phyloP scores from a whole-genome alignment of 1,139 yeast species.

The Geotrichum phurueaensis region DNA sequence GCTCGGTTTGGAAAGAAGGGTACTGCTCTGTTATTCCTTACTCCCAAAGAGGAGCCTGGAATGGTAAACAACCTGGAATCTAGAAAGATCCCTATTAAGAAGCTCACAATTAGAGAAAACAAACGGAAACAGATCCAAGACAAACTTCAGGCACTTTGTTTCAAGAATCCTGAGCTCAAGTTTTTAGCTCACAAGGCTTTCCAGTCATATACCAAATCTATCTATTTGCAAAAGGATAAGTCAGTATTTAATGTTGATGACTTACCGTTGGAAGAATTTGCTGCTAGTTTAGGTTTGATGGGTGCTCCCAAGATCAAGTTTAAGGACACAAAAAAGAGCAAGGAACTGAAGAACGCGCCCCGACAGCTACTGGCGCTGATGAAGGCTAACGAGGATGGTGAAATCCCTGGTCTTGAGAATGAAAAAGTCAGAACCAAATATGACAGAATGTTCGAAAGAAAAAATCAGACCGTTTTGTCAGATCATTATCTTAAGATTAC shows the following conservation, averaged over 20 bases:
- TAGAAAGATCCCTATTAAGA: constrained; percentile 63
- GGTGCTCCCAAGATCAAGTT: constrained; percentile 93
- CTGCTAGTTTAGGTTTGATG: constrained; percentile 84
- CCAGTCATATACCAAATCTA: constrained; percentile 79
- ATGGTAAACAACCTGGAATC: constrained; percentile 59
- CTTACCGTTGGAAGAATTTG: constrained; percentile 75
- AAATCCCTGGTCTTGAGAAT: constrained; percentile 23
- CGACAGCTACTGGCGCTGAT: constrained; percentile 57
- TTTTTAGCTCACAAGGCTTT: constrained; percentile 95
- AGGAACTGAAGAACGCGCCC: constrained; percentile 77
- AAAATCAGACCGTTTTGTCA: constrained; percentile 86
- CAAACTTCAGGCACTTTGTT: constrained; percentile 83
- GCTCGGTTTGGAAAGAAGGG: constrained; percentile 93
- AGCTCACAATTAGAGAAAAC: constrained; percentile 67
- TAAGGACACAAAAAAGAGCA: constrained; percentile 46
- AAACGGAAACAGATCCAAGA: constrained; percentile 75
- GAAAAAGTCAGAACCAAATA: constrained; percentile 67
- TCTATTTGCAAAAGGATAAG: constrained; percentile 74
- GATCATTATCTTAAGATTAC: constrained; percentile 73
- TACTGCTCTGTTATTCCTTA: constrained; percentile 71
- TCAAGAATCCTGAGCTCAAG: constrained; percentile 85
- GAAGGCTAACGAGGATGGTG: constrained; percentile 54
- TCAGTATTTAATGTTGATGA: constrained; percentile 67
- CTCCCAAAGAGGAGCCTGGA: constrained; percentile 78
- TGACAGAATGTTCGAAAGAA: constrained; percentile 92